Percentiles rank a stretch among this genome's conserved stretches.
phyloP scores from a whole-genome alignment of 108 stramenopile species.

The Fistulifera pelliculosa region DNA sequence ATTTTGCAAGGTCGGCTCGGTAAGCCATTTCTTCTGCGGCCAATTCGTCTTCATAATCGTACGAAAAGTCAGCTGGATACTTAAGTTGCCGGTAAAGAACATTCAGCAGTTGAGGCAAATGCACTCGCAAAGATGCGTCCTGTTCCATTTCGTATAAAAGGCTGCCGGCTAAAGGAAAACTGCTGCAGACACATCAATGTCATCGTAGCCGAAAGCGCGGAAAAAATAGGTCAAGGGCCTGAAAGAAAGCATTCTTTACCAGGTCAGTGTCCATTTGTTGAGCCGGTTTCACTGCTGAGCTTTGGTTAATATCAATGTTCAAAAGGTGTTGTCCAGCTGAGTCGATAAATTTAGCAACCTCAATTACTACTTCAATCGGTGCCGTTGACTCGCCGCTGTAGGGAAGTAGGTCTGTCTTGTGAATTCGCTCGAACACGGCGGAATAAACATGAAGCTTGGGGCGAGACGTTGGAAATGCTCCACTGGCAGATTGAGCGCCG shows the following conservation, averaged over 20 bases:
- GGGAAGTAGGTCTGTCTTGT: constrained; percentile 10
- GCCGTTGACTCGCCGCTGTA: constrained; percentile 1
- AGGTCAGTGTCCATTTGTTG: not conserved
- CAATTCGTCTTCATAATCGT: constrained; percentile 60
- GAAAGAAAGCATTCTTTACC: constrained; percentile 10
- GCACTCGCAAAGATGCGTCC: not conserved
- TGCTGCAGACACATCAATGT: constrained; percentile 74
- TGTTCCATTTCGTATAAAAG: constrained; percentile 4
- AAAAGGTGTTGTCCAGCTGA: constrained; percentile 22
- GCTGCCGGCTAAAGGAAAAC: constrained; percentile 36
- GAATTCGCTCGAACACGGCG: constrained; percentile 27
- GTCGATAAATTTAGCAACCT: constrained; percentile 57
- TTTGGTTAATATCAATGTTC: constrained; percentile 17
- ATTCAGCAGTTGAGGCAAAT: constrained; percentile 29
- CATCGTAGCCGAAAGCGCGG: constrained; percentile 60
- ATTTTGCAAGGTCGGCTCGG: constrained; percentile 49
- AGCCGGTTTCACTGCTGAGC: not conserved
- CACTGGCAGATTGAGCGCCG: not conserved
- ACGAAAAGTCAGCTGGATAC: constrained; percentile 53
- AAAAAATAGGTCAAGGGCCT: constrained; percentile 41
- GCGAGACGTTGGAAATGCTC: too few species aligned
- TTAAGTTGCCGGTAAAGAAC: constrained; percentile 58
- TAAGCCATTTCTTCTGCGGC: constrained; percentile 70
- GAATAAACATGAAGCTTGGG: too few species aligned
- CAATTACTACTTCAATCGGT: constrained; percentile 45